A percentile compares a stretch with the other conserved stretches of the same genome.
Evolutionary conservation across 192 early-diverging fungal species (phyloP).

Genomic region (Entomortierella parvispora): DNA sequence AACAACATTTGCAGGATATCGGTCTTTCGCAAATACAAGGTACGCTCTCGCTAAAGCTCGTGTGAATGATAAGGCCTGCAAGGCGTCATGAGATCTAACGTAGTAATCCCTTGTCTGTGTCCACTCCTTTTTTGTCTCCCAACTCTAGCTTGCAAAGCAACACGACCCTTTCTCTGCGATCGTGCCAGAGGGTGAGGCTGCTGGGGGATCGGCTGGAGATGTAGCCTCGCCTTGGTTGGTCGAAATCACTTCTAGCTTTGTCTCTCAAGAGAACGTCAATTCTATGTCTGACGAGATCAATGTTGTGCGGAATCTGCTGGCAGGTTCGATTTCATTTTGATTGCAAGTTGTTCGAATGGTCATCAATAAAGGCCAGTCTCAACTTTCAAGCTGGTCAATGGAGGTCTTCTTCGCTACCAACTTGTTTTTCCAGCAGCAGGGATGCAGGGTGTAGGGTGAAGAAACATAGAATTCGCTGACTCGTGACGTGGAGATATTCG

Average conservation of each 20-base stretch:
- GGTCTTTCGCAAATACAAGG: conserved; percentile 47
- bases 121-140: neutral
- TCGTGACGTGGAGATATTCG: too few species aligned
- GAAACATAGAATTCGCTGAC: too few species aligned
- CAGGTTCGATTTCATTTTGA: conserved; percentile 37
- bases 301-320: conserved; percentile 35
- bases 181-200: conserved; percentile 21
- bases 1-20: conserved; percentile 53
- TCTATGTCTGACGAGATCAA: conserved; percentile 49
- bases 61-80: too few species aligned
- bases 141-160: conserved; percentile 37
- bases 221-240: conserved; percentile 36
- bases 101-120: too few species aligned
- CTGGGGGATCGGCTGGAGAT: conserved; percentile 4
- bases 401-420: too few species aligned
- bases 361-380: too few species aligned
- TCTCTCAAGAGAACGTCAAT: conserved; percentile 51
- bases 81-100: too few species aligned
- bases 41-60: too few species aligned
- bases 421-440: too few species aligned
- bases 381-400: too few species aligned
- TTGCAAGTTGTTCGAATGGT: too few species aligned
- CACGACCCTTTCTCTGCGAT: conserved; percentile 45
- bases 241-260: conserved; percentile 45
- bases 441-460: too few species aligned